Percentiles rank a stretch among this genome's conserved stretches.
Conservation (phyloP, 208 protist genomes). For the Novymonas esmeraldas region DNA sequence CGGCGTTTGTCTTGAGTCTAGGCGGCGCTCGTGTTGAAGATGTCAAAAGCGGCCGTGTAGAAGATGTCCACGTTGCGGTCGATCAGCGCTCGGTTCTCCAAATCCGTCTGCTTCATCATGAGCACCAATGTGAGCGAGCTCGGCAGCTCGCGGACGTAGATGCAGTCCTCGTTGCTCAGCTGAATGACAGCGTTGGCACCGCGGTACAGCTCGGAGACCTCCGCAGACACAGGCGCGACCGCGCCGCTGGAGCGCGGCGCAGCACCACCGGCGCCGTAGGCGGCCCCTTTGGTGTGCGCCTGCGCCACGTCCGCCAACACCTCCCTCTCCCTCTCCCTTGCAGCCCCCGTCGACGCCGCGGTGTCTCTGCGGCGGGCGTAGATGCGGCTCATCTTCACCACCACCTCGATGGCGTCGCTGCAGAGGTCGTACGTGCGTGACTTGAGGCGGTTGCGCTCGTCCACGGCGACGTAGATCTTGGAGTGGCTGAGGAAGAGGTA, state of each 20-base stretch:
- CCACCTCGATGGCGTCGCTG: slow-evolving; percentile 87
- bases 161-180: slow-evolving; percentile 62
- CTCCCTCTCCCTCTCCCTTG: not conserved
- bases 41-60: slow-evolving; percentile 71
- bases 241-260: not conserved
- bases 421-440: slow-evolving; percentile 87
- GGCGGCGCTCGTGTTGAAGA: slow-evolving; percentile 54
- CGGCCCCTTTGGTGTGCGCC: not conserved
- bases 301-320: not conserved
- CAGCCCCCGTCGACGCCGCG: too few species aligned
- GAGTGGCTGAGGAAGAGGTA: slow-evolving; percentile 88
- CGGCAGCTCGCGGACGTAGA: slow-evolving; percentile 88
- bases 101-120: slow-evolving; percentile 82
- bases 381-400: slow-evolving; percentile 75
- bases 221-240: slow-evolving; percentile 1
- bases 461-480: slow-evolving; percentile 87
- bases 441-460: slow-evolving; percentile 81
- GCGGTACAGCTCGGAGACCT: slow-evolving; percentile 27
- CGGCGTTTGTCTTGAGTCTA: too few species aligned
- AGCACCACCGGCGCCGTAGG: not conserved
- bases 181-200: slow-evolving; percentile 36
- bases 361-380: slow-evolving; percentile 34
- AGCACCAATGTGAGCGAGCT: slow-evolving; percentile 83
- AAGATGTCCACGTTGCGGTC: slow-evolving; percentile 87
- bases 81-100: slow-evolving; percentile 77